Evolutionary conservation across 495 filamentous ascomycete genomes (phyloP), one percentile per base, ranked within the genome.

Genomic region (Podospora anserina): DNA sequence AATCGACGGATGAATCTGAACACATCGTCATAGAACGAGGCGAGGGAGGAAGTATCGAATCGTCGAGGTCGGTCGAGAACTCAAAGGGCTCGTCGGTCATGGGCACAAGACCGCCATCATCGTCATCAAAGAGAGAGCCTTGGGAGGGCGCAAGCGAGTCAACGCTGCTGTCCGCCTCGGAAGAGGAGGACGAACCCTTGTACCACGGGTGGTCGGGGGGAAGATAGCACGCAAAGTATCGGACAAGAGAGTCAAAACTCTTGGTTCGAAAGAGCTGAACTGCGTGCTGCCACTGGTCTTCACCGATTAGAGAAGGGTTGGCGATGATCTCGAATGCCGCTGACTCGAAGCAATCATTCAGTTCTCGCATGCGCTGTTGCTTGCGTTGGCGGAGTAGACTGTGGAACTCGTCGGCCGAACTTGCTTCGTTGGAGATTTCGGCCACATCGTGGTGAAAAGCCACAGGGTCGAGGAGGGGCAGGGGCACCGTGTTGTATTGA

Each of bases 281-380:
- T 23, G 82, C 82, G 68, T 79, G 71, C 69, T 82, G 79, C 82
- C 82, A 84, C 71, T 84, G 82, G 28, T 79, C 76, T 59, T 82
- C 84, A 39, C 81, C 82, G 67, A 84, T 82, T 55, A 84, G 76
- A 27, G 73, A 72, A 32, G 82, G 82, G 74, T 84, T 84, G 68
- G 76, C 82, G 66, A 84, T 81, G 68, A 84, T 84, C 74, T 84
- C 81, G 66, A 82, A 73, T n/a, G 82, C 79, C 39, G 82, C 82
- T 44, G 80, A 82, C 69, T 83, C 78, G 65, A 84, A 76, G 28
- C 77, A 80, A 27, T 80, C 68, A 70, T 84, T 81, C 65, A 84
- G 68, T 71, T 84, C 82, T 58, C 75, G 73, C 28, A 84, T 75
- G 6, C 82, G 80, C 56, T 79, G 79, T 55, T 82, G 70, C 77